phyloP scores from a whole-genome alignment of 495 filamentous ascomycete genomes.

The Friedmanniomyces endolithicus region DNA sequence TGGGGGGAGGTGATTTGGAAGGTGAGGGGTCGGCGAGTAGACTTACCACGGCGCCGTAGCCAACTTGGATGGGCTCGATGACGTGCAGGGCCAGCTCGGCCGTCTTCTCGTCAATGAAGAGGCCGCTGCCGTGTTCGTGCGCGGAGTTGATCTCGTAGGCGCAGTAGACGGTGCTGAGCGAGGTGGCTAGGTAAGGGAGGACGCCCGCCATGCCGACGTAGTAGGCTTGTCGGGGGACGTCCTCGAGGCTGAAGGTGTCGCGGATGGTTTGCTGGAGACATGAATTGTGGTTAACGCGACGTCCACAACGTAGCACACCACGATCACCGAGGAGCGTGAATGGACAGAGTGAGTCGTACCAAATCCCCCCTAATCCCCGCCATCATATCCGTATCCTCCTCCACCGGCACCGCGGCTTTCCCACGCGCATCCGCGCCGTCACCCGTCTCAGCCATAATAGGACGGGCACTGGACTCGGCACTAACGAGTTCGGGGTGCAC shows the following conservation, averaged over 20 bases:
- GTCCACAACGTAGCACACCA: neutral
- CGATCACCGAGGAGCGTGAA: neutral
- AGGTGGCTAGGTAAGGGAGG: constrained; percentile 80
- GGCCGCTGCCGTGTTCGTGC: constrained; percentile 44
- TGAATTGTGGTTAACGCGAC: neutral
- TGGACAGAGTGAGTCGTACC: constrained; percentile 6
- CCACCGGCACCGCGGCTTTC: neutral
- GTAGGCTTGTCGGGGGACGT: constrained; percentile 70
- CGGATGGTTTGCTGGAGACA: constrained; percentile 57
- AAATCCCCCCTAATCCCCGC: constrained; percentile 8
- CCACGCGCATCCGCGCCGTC: constrained; percentile 9
- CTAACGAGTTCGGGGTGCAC: constrained; percentile 47
- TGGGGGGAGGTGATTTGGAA: neutral
- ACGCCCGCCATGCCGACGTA: constrained; percentile 79
- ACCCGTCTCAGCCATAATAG: constrained; percentile 39
- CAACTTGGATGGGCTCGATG: constrained; percentile 83
- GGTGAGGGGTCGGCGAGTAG: too few species aligned
- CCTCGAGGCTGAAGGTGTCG: constrained; percentile 69
- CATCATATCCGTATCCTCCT: constrained; percentile 43
- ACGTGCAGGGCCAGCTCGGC: constrained; percentile 64
- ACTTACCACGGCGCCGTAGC: constrained; percentile 81
- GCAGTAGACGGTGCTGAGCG: constrained; percentile 73
- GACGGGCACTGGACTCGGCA: constrained; percentile 42
- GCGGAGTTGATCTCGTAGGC: constrained; percentile 41
- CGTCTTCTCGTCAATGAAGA: constrained; percentile 54